These are phyloP conservation scores for Pseudocercospora crystallina DNA, from an alignment of 2,329 filamentous ascomycete species.

Conservation along the genomic window DNA sequence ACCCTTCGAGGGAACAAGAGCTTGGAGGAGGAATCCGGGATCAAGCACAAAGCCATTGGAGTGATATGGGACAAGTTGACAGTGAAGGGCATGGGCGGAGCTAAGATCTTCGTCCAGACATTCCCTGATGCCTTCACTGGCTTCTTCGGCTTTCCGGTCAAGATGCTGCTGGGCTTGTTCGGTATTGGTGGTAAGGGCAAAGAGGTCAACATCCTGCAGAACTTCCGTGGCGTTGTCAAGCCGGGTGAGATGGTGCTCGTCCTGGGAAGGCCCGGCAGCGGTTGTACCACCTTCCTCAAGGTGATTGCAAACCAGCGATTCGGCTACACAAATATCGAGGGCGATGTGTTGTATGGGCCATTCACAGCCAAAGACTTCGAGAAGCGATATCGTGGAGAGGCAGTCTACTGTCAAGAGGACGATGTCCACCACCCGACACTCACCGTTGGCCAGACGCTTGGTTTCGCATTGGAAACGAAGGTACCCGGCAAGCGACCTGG, in stretches of 20 bases:
- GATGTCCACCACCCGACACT: conserved; percentile 83
- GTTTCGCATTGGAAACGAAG: conserved; percentile 82
- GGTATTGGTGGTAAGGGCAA: conserved; percentile 66
- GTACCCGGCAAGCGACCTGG: conserved; percentile 61
- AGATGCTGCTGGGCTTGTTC: conserved; percentile 59
- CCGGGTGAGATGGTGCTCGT: conserved; percentile 90
- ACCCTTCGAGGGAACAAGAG: conserved; percentile 69
- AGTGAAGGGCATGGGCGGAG: conserved; percentile 61
- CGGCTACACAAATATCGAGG: conserved; percentile 61
- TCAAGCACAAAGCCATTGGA: conserved; percentile 69
- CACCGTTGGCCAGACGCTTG: conserved; percentile 82
- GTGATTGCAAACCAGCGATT: conserved; percentile 56
- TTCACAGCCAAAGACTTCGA: conserved; percentile 66
- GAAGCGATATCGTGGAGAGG: conserved; percentile 74
- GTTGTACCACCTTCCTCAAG: conserved; percentile 57
- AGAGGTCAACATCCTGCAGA: conserved; percentile 71
- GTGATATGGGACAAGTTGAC: conserved; percentile 65
- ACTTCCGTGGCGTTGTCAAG: conserved; percentile 65
- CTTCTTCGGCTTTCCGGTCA: conserved; percentile 70
- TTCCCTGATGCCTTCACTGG: conserved; percentile 61
- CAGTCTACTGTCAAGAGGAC: conserved; percentile 83
- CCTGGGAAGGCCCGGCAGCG: conserved; percentile 69
- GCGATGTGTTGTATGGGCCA: conserved; percentile 67
- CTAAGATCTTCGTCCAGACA: conserved; percentile 62
- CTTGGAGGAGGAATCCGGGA: conserved; percentile 73